phyloP scores from a whole-genome alignment of 1,284 basidiomycete genomes.

The Trichosporon sp. region DNA sequence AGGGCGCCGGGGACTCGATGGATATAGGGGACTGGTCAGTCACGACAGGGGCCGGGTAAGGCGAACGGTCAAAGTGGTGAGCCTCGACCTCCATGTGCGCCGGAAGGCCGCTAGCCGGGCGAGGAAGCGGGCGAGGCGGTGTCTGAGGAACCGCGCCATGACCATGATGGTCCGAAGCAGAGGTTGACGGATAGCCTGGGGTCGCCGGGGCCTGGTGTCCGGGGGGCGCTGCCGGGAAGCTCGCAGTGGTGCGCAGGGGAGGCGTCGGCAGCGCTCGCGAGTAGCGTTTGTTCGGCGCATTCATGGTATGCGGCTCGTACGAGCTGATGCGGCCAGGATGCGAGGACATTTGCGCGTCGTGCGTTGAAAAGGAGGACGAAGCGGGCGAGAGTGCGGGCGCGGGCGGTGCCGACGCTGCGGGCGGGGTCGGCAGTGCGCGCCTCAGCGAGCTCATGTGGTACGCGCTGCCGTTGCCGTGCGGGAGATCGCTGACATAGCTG shows the following conservation, averaged over 20 bases:
- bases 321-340: neutral
- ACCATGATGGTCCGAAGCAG: neutral
- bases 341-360: neutral
- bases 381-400: neutral
- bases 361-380: neutral
- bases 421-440: neutral
- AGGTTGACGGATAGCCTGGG: neutral
- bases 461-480: neutral
- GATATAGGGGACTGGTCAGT: neutral
- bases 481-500: neutral
- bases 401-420: neutral
- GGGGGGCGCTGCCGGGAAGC: neutral
- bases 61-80: neutral
- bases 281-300: neutral
- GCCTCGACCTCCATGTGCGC: neutral
- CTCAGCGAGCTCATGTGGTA: neutral
- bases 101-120: neutral
- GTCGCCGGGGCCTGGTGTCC: neutral
- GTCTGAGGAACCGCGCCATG: neutral
- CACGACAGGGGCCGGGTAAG: neutral
- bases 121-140: neutral
- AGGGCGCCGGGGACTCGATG: neutral
- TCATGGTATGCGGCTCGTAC: neutral
- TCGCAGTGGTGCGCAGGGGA: neutral
- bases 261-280: neutral